A percentile compares a stretch with the other conserved stretches of the same genome.
phyloP scores from a whole-genome alignment of 345 rosid species.

The Draba incana region DNA sequence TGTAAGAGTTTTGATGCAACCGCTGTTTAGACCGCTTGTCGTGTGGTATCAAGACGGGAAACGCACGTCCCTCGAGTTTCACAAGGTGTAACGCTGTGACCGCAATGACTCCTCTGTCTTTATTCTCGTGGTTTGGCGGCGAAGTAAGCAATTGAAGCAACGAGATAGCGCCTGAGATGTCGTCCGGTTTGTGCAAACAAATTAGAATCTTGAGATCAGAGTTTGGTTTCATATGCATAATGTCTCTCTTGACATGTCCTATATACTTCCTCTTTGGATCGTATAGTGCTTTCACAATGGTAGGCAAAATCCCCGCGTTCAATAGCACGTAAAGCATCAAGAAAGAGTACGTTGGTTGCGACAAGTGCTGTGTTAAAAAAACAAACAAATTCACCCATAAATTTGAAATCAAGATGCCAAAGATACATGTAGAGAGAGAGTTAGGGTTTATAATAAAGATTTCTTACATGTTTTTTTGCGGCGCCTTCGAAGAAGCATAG shows the following conservation, averaged over 20 bases:
- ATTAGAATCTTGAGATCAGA: conserved; percentile 53
- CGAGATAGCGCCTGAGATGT: conserved; percentile 41
- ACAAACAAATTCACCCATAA: conserved; percentile 4
- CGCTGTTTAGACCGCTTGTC: conserved; percentile 28
- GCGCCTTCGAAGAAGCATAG: conserved; percentile 15
- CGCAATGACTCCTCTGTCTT: conserved; percentile 40
- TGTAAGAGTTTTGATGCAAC: conserved; percentile 33
- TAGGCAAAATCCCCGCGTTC: conserved; percentile 39
- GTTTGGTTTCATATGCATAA: conserved; percentile 37
- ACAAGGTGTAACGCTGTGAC: conserved; percentile 56
- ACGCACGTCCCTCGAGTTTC: conserved; percentile 50
- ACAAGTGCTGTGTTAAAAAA: conserved; percentile 23
- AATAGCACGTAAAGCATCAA: conserved; percentile 27
- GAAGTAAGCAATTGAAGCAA: conserved; percentile 42
- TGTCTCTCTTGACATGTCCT: conserved; percentile 47
- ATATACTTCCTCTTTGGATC: conserved; percentile 59
- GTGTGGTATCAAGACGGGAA: conserved; percentile 58
- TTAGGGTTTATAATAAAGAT: not conserved
- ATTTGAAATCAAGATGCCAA: not conserved
- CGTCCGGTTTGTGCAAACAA: conserved; percentile 54
- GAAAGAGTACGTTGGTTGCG: conserved; percentile 31
- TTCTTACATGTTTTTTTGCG: conserved; percentile 17
- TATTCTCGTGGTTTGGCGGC: conserved; percentile 22
- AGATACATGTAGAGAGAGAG: not conserved
- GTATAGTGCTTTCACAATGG: conserved; percentile 46